Conservation (phyloP, 2,329 filamentous ascomycete genomes). For the Penicillium nordicum region DNA sequence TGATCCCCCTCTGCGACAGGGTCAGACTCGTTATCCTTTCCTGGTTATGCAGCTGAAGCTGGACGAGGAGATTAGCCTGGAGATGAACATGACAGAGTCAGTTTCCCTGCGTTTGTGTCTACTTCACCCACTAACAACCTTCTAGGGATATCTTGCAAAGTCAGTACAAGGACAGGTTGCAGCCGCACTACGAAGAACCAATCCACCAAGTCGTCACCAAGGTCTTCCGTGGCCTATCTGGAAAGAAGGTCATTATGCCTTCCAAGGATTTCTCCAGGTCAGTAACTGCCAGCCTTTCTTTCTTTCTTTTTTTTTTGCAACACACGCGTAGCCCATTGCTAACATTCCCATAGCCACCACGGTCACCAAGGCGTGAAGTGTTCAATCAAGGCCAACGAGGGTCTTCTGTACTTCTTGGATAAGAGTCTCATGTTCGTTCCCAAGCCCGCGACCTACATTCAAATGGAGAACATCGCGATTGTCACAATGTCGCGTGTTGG, state of each 20-base stretch:
- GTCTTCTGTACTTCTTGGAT: slow-evolving; percentile 93
- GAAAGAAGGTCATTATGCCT: slow-evolving; percentile 91
- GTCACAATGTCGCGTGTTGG: slow-evolving; percentile 95
- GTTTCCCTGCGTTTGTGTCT: slow-evolving; percentile 12
- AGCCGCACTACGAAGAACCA: slow-evolving; percentile 86
- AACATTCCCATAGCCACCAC: slow-evolving; percentile 61
- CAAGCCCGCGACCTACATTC: slow-evolving; percentile 95
- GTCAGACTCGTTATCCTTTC: slow-evolving; percentile 96
- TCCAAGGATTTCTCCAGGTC: slow-evolving; percentile 85
- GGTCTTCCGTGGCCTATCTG: slow-evolving; percentile 89
- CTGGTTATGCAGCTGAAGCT: slow-evolving; percentile 99
- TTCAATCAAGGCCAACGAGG: slow-evolving; percentile 99
- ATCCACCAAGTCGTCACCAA: slow-evolving; percentile 91
- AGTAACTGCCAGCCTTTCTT: slow-evolving; percentile 9
- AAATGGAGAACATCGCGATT: slow-evolving; percentile 85
- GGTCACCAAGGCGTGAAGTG: slow-evolving; percentile 95
- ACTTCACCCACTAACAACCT: slow-evolving; percentile 11
- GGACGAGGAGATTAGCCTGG: slow-evolving; percentile 94
- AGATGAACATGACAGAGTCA: slow-evolving; percentile 86
- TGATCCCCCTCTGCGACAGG: slow-evolving; percentile 91
- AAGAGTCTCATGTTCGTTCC: slow-evolving; percentile 99
- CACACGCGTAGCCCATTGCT: slow-evolving; percentile 15
- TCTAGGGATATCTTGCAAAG: slow-evolving; percentile 67
- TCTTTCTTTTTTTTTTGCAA: too few species aligned
- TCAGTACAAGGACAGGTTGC: slow-evolving; percentile 86